Conservation (phyloP, 495 filamentous ascomycete genomes). For the Neurospora tetrasperma region DNA sequence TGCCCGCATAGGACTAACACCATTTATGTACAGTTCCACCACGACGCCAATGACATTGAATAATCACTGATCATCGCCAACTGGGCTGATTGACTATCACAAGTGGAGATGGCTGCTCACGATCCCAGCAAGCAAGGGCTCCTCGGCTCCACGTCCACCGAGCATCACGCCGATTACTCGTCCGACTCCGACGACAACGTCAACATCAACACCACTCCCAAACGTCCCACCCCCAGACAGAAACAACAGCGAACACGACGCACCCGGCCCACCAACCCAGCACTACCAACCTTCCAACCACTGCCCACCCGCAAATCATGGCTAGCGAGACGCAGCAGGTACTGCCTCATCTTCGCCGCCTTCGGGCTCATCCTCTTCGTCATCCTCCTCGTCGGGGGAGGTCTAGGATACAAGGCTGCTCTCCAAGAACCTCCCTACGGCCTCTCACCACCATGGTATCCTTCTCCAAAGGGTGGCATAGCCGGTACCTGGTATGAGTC, state of each 20-base stretch:
- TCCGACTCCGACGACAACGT: slow-evolving; percentile 17
- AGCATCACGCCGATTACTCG: slow-evolving; percentile 16
- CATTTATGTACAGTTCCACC: neutral
- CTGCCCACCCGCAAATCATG: slow-evolving; percentile 14
- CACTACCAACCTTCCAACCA: neutral
- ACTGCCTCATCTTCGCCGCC: slow-evolving; percentile 22
- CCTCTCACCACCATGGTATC: slow-evolving; percentile 71
- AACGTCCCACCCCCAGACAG: slow-evolving; percentile 25
- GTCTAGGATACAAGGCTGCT: slow-evolving; percentile 33
- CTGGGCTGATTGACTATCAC: neutral
- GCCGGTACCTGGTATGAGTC: slow-evolving; percentile 60
- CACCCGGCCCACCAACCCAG: slow-evolving; percentile 1
- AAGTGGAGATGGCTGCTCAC: slow-evolving; percentile 4
- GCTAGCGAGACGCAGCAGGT: slow-evolving; percentile 24
- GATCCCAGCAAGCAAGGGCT: slow-evolving; percentile 17
- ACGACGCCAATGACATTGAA: neutral
- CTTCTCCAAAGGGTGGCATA: slow-evolving; percentile 72
- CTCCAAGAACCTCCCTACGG: slow-evolving; percentile 35
- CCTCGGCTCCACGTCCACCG: slow-evolving; percentile 7
- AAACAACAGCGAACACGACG: slow-evolving; percentile 5
- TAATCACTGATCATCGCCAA: neutral
- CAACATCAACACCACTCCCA: slow-evolving; percentile 35
- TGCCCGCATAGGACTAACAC: neutral
- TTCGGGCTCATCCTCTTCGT: slow-evolving; percentile 22
- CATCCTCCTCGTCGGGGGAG: slow-evolving; percentile 26